Evolutionary conservation across 1,284 basidiomycete genomes (phyloP), one percentile per base, ranked within the genome.

Genomic region (Cutaneotrichosporon spelunceum): DNA sequence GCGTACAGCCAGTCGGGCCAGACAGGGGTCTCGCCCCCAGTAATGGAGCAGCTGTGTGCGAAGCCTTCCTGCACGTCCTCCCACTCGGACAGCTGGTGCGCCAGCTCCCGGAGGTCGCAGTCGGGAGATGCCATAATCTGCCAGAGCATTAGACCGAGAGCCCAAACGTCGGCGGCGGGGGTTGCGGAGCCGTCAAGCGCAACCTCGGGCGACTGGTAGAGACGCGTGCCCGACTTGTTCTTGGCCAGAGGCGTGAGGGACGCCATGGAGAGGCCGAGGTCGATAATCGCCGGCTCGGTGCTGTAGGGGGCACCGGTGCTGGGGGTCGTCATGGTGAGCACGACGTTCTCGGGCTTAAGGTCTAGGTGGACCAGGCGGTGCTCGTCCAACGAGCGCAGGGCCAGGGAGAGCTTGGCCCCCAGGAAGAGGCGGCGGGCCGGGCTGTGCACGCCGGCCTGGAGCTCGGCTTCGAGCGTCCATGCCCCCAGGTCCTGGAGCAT

Each of bases 301-400:
- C 3, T 19, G 6, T 7, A 21, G 13, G n/a, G 4, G 16, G n/a
- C n/a, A n/a, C n/a, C n/a, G 8, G 21, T 19, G 6, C 14, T 11
- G 14, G 29, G 21, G 11, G 14, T 23, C 10, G 19, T 8, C 6
- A n/a, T n/a, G n/a, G n/a, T n/a, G 42, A 34, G 10, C 2, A 56
- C n/a, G 7, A 48, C 23, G 9, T 56, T 56, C 21, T 56, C 55
- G 19, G 55, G 45, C 45, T 56, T 56, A 14, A 56, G n/a, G 42
- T 56, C 54, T 6, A 21, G 14, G 27, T 56, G 54, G 19, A 26
- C 19, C 9, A 57, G n/a, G 34, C n/a, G 4, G 21, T 9, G 29
- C 13, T 14, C 21, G 23, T 50, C 34, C 8, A 57, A 6, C 14
- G 48, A 26, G 4, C 26, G 5, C 4, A 49, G 26, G 16, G 48